These are phyloP conservation scores for Penicillium sp. DNA, from an alignment of 2,329 filamentous ascomycete genomes.

Conservation along the genomic window DNA sequence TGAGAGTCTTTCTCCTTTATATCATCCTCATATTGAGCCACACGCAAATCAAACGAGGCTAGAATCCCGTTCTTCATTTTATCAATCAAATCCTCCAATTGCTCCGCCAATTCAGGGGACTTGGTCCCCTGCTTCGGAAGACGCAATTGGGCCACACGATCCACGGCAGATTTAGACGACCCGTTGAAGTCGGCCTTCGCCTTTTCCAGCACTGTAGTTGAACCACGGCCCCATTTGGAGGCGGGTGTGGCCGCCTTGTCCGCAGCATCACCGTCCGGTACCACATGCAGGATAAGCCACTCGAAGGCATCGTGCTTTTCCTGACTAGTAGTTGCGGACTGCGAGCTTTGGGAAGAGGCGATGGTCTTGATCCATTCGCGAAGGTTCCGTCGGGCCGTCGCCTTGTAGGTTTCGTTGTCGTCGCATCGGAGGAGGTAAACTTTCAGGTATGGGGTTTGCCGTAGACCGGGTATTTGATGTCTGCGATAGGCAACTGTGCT, in stretches of 20 bases:
- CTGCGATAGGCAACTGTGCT: slow-evolving; percentile 56
- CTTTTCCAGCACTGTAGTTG: slow-evolving; percentile 84
- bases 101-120: slow-evolving; percentile 73
- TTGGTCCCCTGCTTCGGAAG: slow-evolving; percentile 63
- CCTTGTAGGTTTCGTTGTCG: slow-evolving; percentile 92
- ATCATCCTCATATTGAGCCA: slow-evolving; percentile 94
- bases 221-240: slow-evolving; percentile 75
- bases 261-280: slow-evolving; percentile 70
- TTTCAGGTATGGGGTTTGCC: slow-evolving; percentile 91
- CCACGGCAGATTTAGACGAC: slow-evolving; percentile 67
- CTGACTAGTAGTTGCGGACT: slow-evolving; percentile 58
- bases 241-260: slow-evolving; percentile 63
- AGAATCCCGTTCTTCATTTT: slow-evolving; percentile 88
- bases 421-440: slow-evolving; percentile 87
- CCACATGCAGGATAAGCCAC: slow-evolving; percentile 91
- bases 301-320: slow-evolving; percentile 97
- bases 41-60: slow-evolving; percentile 83
- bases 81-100: slow-evolving; percentile 78
- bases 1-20: slow-evolving; percentile 93
- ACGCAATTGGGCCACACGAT: slow-evolving; percentile 82
- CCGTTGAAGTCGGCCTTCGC: slow-evolving; percentile 86
- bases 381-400: slow-evolving; percentile 71
- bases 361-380: slow-evolving; percentile 88
- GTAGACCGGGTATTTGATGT: slow-evolving; percentile 92
- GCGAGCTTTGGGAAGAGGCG: slow-evolving; percentile 50